phyloP scores from a whole-genome alignment of 2,329 filamentous ascomycete species.

The Sarocladiaceae sp. region DNA sequence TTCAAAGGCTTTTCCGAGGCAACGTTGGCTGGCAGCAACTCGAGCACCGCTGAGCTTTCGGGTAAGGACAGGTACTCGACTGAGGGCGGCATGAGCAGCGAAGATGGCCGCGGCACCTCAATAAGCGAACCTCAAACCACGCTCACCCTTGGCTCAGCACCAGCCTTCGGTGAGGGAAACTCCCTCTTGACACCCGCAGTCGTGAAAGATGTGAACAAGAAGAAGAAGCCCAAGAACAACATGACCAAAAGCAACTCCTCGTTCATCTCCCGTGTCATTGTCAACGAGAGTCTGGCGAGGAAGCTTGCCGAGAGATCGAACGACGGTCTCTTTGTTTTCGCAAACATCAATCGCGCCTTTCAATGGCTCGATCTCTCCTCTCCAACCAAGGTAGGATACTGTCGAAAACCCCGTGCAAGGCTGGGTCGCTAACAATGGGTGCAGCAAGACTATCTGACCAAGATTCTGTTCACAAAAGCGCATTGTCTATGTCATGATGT shows the following conservation, averaged over 20 bases:
- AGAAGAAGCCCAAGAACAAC: constrained; percentile 93
- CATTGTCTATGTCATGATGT: constrained; percentile 94
- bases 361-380: constrained; percentile 92
- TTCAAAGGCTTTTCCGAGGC: constrained; percentile 48
- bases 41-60: constrained; percentile 52
- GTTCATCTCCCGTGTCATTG: constrained; percentile 93
- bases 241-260: constrained; percentile 98
- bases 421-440: constrained; percentile 18
- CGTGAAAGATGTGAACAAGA: constrained; percentile 70
- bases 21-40: constrained; percentile 34
- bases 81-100: constrained; percentile 53
- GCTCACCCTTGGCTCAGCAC: constrained; percentile 39
- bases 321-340: constrained; percentile 84
- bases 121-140: constrained; percentile 42
- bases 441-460: constrained; percentile 83
- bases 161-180: constrained; percentile 83
- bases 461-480: constrained; percentile 94
- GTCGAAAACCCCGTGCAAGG: not conserved
- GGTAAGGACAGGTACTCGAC: constrained; percentile 54
- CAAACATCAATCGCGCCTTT: constrained; percentile 90
- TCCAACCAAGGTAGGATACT: constrained; percentile 50
- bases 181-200: constrained; percentile 57
- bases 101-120: constrained; percentile 47
- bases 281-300: constrained; percentile 75
- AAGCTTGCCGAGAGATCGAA: constrained; percentile 69